Percentiles rank a stretch among this genome's conserved stretches.
These are phyloP conservation scores for Psilocybe cyanescens DNA, from an alignment of 768 basidiomycete genomes.

Conservation along the genomic window DNA sequence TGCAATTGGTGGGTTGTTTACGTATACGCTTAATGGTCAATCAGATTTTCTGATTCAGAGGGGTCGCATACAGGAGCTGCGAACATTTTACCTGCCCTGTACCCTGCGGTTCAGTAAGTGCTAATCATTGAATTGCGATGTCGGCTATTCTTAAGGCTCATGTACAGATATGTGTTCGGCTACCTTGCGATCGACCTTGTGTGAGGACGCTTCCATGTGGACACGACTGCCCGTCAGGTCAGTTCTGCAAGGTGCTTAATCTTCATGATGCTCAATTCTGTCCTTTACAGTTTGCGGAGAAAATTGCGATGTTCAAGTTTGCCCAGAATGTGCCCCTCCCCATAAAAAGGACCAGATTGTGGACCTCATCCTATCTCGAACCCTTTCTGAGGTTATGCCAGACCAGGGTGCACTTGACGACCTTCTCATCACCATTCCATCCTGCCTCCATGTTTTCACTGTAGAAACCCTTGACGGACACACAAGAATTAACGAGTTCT, in stretches of 20 bases:
- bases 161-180: slow-evolving; percentile 59
- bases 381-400: slow-evolving; percentile 50
- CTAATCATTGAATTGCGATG: background rate
- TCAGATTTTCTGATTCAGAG: background rate
- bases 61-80: slow-evolving; percentile 45
- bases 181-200: slow-evolving; percentile 67
- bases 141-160: background rate
- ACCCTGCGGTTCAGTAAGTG: slow-evolving; percentile 69
- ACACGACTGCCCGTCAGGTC: slow-evolving; percentile 71
- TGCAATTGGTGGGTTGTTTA: slow-evolving; percentile 51
- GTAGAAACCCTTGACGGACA: slow-evolving; percentile 72
- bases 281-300: slow-evolving; percentile 65
- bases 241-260: too few species aligned
- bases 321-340: slow-evolving; percentile 50
- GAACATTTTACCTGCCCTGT: slow-evolving; percentile 59
- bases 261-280: too few species aligned
- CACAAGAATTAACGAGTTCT: slow-evolving; percentile 54
- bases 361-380: slow-evolving; percentile 60
- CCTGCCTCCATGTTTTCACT: slow-evolving; percentile 69
- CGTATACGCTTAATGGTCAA: background rate
- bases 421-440: slow-evolving; percentile 60
- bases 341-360: slow-evolving; percentile 47
- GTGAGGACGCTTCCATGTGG: slow-evolving; percentile 54
- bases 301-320: slow-evolving; percentile 57
- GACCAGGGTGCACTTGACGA: slow-evolving; percentile 44